These are phyloP conservation scores for Phaseolus lunatus DNA, from an alignment of 306 rosid species.

Conservation along the genomic window DNA sequence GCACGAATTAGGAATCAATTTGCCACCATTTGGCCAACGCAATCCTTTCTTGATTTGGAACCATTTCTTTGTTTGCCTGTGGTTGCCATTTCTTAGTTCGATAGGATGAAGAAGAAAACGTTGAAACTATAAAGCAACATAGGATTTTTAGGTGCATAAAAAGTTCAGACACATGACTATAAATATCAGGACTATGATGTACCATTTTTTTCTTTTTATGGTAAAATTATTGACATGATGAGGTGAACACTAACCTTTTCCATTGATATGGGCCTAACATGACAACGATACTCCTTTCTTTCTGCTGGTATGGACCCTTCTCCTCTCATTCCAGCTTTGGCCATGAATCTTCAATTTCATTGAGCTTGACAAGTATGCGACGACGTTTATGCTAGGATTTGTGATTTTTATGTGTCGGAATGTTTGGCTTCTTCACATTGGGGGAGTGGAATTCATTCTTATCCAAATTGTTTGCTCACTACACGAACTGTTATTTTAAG, in stretches of 20 bases:
- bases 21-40: not conserved
- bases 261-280: not conserved
- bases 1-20: not conserved
- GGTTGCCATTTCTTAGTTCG: not conserved
- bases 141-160: not conserved
- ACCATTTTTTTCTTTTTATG: not conserved
- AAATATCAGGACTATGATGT: not conserved
- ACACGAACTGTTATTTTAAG: not conserved
- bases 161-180: not conserved
- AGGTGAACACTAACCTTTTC: not conserved
- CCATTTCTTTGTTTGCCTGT: not conserved
- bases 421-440: not conserved
- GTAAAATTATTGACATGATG: not conserved
- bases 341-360: not conserved
- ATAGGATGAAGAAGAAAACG: not conserved
- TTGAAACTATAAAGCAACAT: not conserved
- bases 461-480: not conserved
- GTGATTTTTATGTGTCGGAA: not conserved
- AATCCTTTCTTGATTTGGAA: not conserved
- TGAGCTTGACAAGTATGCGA: conserved; percentile 3
- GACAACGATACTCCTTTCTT: conserved; percentile 3
- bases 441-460: not conserved
- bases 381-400: not conserved
- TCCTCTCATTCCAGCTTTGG: not conserved
- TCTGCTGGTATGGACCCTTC: not conserved